Base-by-base conservation (phyloP, 106 monocot species). In the Dioscorea alata region DNA sequence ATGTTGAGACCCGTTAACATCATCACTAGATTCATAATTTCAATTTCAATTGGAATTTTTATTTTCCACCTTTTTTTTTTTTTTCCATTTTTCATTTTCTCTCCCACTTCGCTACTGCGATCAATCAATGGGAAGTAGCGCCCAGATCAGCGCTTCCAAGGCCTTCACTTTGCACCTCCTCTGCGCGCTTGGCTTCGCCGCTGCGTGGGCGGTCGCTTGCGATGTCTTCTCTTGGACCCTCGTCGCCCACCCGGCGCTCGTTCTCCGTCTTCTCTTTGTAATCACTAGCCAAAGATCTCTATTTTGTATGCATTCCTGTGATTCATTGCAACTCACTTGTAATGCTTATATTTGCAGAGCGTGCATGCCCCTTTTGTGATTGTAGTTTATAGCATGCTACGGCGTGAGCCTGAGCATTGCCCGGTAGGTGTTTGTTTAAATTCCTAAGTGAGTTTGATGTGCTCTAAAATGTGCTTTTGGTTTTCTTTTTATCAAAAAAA, bases 231-330 rank as follows among this genome's bases (percentile, higher is more conserved):
- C 54, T n/a, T 31, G 25, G 58, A 61, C 48, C 66, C 73, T 86
- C 59, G 61, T 80, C 62, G 20, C 76, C 67, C 33, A 76, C 48
- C 76, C 87, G 14, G 54, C 74, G 21, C 71, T 64, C 74, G 68
- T 71, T 50, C 83, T 87, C 15, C 76, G 70, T 34, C 51, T 87
- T 23, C 73, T 80, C 28, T 64, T 77, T 21, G 87, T 87, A 70
- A 50, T 24, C 20, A 21, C 58, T 13, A 20, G 19, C 42, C 28
- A 4, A 33, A 13, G 9, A 17, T 34, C 42, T n/a, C 4, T 0
- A 18, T 54, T 18, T 15, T 54, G 5, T 5, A 16, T 0, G 54
- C 54, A 54, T 54, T 18, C 18, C 13, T 5, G 8, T 16, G 18
- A 18, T 18, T 5, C 54, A 19, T 16, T 18, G 18, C 6, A 0